These are phyloP conservation scores for Eucalyptus globulus DNA, from an alignment of 345 rosid genomes.

Conservation along the genomic window DNA sequence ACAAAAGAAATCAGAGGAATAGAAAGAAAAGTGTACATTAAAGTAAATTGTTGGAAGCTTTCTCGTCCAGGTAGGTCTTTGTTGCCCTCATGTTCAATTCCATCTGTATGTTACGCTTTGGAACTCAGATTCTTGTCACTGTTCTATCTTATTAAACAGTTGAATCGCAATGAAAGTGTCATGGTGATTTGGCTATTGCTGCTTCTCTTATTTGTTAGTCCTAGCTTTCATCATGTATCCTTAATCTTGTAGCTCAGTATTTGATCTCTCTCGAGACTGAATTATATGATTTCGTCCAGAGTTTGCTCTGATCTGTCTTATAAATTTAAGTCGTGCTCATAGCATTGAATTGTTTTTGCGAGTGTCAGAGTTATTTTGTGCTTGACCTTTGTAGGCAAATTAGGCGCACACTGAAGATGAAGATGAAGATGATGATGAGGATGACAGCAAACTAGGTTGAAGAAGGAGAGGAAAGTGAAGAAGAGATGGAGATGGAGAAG, in stretches of 20 bases:
- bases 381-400: not conserved
- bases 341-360: not conserved
- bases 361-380: not conserved
- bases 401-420: not conserved
- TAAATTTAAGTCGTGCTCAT: not conserved
- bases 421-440: not conserved
- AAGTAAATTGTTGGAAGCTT: no score
- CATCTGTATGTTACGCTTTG: not conserved
- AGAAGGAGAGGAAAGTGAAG: not conserved
- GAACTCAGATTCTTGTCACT: not conserved
- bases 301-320: not conserved
- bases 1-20: no score
- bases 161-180: not conserved
- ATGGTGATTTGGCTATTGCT: not conserved
- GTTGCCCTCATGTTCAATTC: not conserved
- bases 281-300: not conserved
- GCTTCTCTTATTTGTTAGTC: not conserved
- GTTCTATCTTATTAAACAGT: not conserved
- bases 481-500: not conserved
- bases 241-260: not conserved
- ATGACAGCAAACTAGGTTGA: not conserved
- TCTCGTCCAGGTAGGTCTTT: no score
- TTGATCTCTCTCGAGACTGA: not conserved
- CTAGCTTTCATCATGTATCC: not conserved
- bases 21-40: no score